Evolutionary conservation across 495 filamentous ascomycete species (phyloP).

Genomic region (Aspergillus kassunensis): DNA sequence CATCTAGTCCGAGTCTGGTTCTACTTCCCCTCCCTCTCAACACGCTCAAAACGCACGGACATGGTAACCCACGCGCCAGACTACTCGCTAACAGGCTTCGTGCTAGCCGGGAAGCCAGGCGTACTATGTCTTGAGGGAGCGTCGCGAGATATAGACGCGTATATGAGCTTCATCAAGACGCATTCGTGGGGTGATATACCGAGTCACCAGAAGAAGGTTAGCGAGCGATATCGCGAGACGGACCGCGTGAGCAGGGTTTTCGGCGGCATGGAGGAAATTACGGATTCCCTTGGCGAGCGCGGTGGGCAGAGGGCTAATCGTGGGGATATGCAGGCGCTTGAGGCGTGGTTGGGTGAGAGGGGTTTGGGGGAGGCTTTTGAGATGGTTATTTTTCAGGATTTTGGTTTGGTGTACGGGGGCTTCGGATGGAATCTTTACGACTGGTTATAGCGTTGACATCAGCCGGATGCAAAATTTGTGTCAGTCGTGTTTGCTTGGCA

Average conservation of each 20-base stretch:
- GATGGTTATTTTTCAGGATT: conserved; percentile 32
- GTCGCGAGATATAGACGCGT: conserved; percentile 32
- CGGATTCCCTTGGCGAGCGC: conserved; percentile 35
- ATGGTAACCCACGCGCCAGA: conserved; percentile 35
- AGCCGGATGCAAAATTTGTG: too few species aligned
- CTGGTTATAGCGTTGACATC: too few species aligned
- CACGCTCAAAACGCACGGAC: conserved; percentile 34
- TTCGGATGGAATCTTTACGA: too few species aligned
- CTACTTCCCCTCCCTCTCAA: conserved; percentile 41
- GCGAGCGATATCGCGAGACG: conserved; percentile 37
- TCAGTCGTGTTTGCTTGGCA: too few species aligned
- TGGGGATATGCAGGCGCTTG: conserved; percentile 45
- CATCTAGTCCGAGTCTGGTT: conserved; percentile 39
- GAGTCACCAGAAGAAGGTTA: conserved; percentile 42
- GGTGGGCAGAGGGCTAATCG: conserved; percentile 39
- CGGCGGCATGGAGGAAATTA: conserved; percentile 38
- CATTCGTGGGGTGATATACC: conserved; percentile 45
- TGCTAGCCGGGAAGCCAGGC: conserved; percentile 38
- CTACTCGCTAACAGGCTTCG: conserved; percentile 36
- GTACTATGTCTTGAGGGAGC: conserved; percentile 37
- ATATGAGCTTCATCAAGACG: conserved; percentile 43
- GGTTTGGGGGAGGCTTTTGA: conserved; percentile 37
- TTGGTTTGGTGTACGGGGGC: too few species aligned
- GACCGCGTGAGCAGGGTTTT: conserved; percentile 29
- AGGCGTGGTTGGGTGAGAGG: conserved; percentile 29